A percentile compares a stretch with the other conserved stretches of the same genome.
Conservation (phyloP, 495 filamentous ascomycete genomes). For the Annulohypoxylon stygium region DNA sequence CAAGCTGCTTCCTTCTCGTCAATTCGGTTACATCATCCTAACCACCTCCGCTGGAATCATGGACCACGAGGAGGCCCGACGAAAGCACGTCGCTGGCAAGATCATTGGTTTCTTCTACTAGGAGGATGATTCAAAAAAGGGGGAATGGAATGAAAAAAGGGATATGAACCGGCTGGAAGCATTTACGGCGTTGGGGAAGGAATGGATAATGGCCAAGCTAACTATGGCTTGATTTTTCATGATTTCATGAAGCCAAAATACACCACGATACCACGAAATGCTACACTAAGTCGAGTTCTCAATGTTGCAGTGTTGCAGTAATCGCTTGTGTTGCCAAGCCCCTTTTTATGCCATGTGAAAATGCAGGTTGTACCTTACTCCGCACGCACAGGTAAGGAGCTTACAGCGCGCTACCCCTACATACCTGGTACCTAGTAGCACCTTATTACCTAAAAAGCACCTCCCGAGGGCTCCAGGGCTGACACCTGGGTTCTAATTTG, state of each 20-base stretch:
- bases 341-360: slow-evolving; percentile 32
- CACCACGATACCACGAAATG: slow-evolving; percentile 51
- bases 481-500: neutral
- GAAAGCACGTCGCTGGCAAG: slow-evolving; percentile 98
- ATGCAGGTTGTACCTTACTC: slow-evolving; percentile 10
- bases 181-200: slow-evolving; percentile 51
- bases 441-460: neutral
- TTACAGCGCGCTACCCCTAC: no score
- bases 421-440: neutral
- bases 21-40: slow-evolving; percentile 99
- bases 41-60: slow-evolving; percentile 99
- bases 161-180: slow-evolving; percentile 43
- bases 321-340: slow-evolving; percentile 20
- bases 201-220: slow-evolving; percentile 42
- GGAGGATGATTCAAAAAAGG: slow-evolving; percentile 42
- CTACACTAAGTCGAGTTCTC: slow-evolving; percentile 42
- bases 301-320: neutral
- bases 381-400: slow-evolving; percentile 1
- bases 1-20: slow-evolving; percentile 97
- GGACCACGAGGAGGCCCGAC: slow-evolving; percentile 99
- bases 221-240: slow-evolving; percentile 40
- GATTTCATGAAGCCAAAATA: slow-evolving; percentile 33
- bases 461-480: no score
- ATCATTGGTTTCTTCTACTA: slow-evolving; percentile 98
- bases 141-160: slow-evolving; percentile 27